A percentile compares a stretch with the other conserved stretches of the same genome.
These are phyloP conservation scores for Leishmania turanica DNA, from an alignment of 208 protist genomes.

Conservation along the genomic window DNA sequence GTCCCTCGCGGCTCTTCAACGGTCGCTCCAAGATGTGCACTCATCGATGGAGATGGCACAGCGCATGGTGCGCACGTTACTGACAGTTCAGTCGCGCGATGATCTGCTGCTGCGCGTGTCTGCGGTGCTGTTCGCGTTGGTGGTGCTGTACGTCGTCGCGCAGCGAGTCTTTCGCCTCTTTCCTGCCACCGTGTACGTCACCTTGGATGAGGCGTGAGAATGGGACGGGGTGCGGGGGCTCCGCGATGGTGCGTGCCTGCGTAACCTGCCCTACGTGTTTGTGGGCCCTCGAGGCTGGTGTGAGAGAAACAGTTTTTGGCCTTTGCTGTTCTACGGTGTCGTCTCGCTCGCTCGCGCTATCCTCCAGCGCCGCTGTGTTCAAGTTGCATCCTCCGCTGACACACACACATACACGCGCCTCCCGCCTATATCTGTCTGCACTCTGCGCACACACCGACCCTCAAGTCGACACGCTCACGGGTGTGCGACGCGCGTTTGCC, in stretches of 20 bases:
- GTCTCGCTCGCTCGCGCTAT: background rate
- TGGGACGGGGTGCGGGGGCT: background rate
- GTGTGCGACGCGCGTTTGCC: background rate
- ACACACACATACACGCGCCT: background rate
- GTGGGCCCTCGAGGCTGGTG: background rate
- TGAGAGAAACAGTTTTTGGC: background rate
- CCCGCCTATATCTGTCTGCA: background rate
- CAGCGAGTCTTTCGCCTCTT: slow-evolving; percentile 81
- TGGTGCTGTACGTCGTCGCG: slow-evolving; percentile 62
- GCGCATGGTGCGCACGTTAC: slow-evolving; percentile 48
- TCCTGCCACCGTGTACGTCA: slow-evolving; percentile 54
- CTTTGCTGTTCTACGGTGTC: background rate
- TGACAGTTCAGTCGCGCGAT: slow-evolving; percentile 69
- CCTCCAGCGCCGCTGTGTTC: background rate
- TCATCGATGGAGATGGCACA: slow-evolving; percentile 67
- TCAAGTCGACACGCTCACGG: background rate
- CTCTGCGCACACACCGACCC: background rate
- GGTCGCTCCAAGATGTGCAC: slow-evolving; percentile 67
- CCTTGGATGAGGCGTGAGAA: slow-evolving; percentile 6
- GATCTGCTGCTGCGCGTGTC: slow-evolving; percentile 69
- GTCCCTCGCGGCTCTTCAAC: slow-evolving; percentile 48
- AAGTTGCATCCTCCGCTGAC: background rate
- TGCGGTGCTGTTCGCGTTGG: slow-evolving; percentile 49
- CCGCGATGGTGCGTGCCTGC: background rate
- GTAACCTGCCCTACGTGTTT: background rate